Percentiles rank a stretch among this genome's conserved stretches.
These are phyloP conservation scores for Aspergillus piperis DNA, from an alignment of 2,329 filamentous ascomycete species.

Conservation along the genomic window DNA sequence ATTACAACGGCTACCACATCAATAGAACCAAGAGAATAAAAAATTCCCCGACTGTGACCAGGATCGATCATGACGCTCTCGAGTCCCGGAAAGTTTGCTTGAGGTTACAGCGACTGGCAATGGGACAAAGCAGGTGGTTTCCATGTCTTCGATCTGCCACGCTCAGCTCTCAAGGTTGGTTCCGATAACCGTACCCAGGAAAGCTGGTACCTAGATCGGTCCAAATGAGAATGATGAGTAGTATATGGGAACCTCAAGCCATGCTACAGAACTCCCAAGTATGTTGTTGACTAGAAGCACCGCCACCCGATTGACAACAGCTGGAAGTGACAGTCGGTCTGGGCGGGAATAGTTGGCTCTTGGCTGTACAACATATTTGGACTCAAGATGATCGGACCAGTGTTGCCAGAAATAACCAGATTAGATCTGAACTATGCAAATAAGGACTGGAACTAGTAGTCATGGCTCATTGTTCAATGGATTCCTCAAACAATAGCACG, in stretches of 20 bases:
- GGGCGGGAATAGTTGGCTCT: constrained; percentile 19
- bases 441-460: background rate
- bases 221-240: background rate
- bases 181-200: background rate
- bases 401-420: background rate
- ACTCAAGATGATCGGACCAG: background rate
- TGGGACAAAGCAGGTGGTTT: background rate
- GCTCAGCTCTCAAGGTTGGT: background rate
- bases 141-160: background rate
- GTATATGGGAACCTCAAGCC: background rate
- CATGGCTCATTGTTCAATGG: constrained; percentile 2
- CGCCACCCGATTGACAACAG: background rate
- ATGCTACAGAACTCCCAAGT: background rate
- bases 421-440: constrained; percentile 7
- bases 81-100: constrained; percentile 1
- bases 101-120: background rate
- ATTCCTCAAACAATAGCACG: background rate
- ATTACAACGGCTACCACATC: constrained; percentile 5
- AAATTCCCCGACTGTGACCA: background rate
- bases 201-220: constrained; percentile 10
- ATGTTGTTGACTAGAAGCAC: background rate
- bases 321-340: constrained; percentile 7
- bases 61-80: constrained; percentile 18
- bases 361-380: constrained; percentile 18
- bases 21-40: constrained; percentile 1